These are phyloP conservation scores for Linaria vulgaris DNA, from an alignment of 257 asterid species.

Conservation along the genomic window DNA sequence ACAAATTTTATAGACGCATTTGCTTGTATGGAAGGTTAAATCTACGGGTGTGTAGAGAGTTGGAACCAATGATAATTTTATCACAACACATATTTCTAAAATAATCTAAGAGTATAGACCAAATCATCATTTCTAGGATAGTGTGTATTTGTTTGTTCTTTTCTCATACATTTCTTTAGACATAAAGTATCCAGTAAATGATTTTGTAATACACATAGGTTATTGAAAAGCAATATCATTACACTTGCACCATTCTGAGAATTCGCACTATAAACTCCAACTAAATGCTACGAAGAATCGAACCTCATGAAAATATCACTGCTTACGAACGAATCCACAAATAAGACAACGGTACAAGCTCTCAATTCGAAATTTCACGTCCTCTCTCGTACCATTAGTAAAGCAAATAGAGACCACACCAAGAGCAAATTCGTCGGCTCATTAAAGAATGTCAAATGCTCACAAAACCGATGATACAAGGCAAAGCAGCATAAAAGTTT, in stretches of 20 bases:
- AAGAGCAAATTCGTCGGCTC: background rate
- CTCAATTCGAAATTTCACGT: slow-evolving; percentile 14
- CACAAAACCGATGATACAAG: background rate
- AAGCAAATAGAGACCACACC: slow-evolving; percentile 13
- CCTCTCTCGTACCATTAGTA: slow-evolving; percentile 6
- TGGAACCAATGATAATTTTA: too few relatives aligned
- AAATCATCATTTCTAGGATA: too few relatives aligned
- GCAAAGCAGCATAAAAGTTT: background rate
- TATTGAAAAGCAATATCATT: slow-evolving; percentile 43
- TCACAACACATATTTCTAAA: too few relatives aligned
- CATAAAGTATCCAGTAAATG: too few relatives aligned
- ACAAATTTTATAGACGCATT: too few relatives aligned
- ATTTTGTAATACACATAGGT: slow-evolving; percentile 59
- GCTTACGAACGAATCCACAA: slow-evolving; percentile 11
- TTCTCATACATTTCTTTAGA: too few relatives aligned
- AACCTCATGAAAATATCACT: slow-evolving; percentile 29
- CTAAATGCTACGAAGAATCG: slow-evolving; percentile 34
- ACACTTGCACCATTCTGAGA: too few relatives aligned
- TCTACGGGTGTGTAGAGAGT: too few relatives aligned
- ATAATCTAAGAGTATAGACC: too few relatives aligned
- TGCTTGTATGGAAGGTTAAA: too few relatives aligned
- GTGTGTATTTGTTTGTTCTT: too few relatives aligned
- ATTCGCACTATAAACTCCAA: slow-evolving; percentile 31
- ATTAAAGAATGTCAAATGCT: slow-evolving; percentile 1
- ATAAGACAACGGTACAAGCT: slow-evolving; percentile 21